A percentile compares a stretch with the other conserved stretches of the same genome.
Conservation (phyloP, 768 basidiomycete species). For the Obba rivulosa region DNA sequence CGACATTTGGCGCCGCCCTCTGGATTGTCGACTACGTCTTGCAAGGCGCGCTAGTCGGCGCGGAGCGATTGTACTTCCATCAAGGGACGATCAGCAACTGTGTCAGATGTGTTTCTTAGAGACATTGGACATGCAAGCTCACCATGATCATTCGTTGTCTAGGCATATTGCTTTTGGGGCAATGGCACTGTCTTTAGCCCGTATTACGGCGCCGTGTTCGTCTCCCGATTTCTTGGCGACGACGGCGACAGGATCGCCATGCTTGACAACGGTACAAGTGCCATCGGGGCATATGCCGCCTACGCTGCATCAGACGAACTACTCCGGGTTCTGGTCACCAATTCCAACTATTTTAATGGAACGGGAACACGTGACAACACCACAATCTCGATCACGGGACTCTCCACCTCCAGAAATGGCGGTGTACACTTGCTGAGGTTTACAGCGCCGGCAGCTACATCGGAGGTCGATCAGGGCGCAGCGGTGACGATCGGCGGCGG, state of each 20-base stretch:
- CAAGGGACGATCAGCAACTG: slow-evolving; percentile 37
- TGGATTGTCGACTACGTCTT: slow-evolving; percentile 38
- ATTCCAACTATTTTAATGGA: slow-evolving; percentile 30
- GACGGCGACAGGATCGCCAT: slow-evolving; percentile 27
- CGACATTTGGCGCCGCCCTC: slow-evolving; percentile 34
- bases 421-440: slow-evolving; percentile 25
- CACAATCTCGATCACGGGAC: slow-evolving; percentile 24
- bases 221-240: slow-evolving; percentile 31
- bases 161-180: slow-evolving; percentile 39
- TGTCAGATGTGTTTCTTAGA: slow-evolving; percentile 15
- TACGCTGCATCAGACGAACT: slow-evolving; percentile 20
- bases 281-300: slow-evolving; percentile 27
- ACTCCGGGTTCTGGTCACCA: slow-evolving; percentile 29
- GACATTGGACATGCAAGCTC: background rate
- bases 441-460: slow-evolving; percentile 30
- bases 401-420: slow-evolving; percentile 14
- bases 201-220: slow-evolving; percentile 34
- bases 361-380: slow-evolving; percentile 27
- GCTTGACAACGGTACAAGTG: slow-evolving; percentile 30
- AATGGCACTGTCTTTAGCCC: slow-evolving; percentile 28
- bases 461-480: slow-evolving; percentile 27
- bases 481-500: slow-evolving; percentile 31
- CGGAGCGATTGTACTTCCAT: slow-evolving; percentile 35
- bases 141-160: background rate
- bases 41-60: slow-evolving; percentile 31